phyloP scores from a whole-genome alignment of 768 basidiomycete genomes.

The Russula earlei region DNA sequence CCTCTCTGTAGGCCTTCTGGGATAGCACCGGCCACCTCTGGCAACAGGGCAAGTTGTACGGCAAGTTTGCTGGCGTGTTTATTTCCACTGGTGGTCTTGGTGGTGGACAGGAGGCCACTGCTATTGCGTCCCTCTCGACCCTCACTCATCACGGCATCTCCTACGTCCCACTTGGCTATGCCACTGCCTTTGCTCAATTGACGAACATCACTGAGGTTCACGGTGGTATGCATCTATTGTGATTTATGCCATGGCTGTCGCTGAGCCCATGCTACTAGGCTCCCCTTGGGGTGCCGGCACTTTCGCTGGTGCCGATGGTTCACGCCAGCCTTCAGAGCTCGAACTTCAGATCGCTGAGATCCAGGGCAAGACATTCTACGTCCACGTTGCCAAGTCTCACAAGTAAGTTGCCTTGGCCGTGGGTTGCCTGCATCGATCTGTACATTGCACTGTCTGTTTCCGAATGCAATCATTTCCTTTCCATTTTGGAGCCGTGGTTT shows the following conservation, averaged over 20 bases:
- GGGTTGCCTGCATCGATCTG: background rate
- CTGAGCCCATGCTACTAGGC: conserved; percentile 31
- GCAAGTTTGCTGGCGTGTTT: conserved; percentile 71
- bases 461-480: no score
- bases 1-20: conserved; percentile 51
- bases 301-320: conserved; percentile 37
- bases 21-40: conserved; percentile 65
- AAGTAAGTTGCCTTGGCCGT: no score
- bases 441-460: background rate
- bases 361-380: conserved; percentile 47
- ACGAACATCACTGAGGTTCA: conserved; percentile 40
- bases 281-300: conserved; percentile 75
- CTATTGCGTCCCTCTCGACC: conserved; percentile 42
- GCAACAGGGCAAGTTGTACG: conserved; percentile 47
- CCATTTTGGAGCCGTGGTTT: background rate
- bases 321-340: conserved; percentile 38
- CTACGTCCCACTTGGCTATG: conserved; percentile 67
- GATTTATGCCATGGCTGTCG: background rate
- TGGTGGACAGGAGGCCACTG: conserved; percentile 71
- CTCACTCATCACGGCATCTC: conserved; percentile 64
- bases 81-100: conserved; percentile 64
- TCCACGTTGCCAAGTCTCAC: conserved; percentile 31
- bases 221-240: conserved; percentile 39
- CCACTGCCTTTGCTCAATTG: conserved; percentile 35
- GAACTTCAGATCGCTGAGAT: conserved; percentile 43